Base-by-base conservation (phyloP, 2,329 filamentous ascomycete species). In the Corinectria fuckeliana region DNA sequence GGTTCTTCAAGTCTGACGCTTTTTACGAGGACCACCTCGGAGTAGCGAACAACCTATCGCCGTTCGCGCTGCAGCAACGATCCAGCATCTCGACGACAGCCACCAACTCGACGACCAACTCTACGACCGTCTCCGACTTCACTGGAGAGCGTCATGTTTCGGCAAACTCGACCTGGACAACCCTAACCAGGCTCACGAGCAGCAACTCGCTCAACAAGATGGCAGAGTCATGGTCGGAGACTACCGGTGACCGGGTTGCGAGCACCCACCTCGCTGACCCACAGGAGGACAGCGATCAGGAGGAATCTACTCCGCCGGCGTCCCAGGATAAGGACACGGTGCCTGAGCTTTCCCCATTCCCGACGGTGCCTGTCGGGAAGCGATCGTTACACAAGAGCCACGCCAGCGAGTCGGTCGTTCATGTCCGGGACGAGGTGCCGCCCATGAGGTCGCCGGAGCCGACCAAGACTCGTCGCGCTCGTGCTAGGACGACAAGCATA, bases 1-100 rank as follows among this genome's bases (percentile, higher is more conserved):
- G 60, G n/a, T 66, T 66, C n/a, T 60, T 62, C 36, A 58, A 60
- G 41, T 50, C 59, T 8, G 52, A 25, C 23, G 59, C 56, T 16
- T 56, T 65, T 30, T 69, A 66, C 36, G 67, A 72, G 28, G 59
- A 69, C 36, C 45, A 44, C 21, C 63, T 61, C 49, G 57, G 62
- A 26, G 62, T 54, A 26, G 58, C 60, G 13, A 65, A 58, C 41
- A 49, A 64, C 42, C 41, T 57, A 30, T 68, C 68, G 26, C 50
- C 64, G 23, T 55, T 59, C 50, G 38, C 65, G 65, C 55, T 70
- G 50, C 77, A 80, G 61, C 77, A 81, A 56, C 81, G 84, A 14
- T 80, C 78, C 20, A 86, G 84, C 72, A 83, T 82, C 10, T 86
- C 83, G 6, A 87, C 85, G 5, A 84, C 80, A 1, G 78, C 74